Base-by-base conservation (phyloP, 2,329 filamentous ascomycete species). In the Cladobotryum mycophilum region DNA sequence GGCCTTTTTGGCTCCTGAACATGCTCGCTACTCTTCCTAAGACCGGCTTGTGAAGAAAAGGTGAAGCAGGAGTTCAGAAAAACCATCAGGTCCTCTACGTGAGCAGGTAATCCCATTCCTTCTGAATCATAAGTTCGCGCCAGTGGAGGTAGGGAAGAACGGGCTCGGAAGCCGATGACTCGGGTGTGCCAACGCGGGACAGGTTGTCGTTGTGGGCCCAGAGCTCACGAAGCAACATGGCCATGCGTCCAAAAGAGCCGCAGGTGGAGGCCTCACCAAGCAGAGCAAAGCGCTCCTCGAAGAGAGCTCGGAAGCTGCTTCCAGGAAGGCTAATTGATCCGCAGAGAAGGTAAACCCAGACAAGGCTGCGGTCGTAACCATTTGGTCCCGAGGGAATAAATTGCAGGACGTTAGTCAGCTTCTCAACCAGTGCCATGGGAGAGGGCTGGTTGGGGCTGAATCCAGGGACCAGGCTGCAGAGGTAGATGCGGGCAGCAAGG, bases 401-500 rank as follows among this genome's bases (percentile, higher is more conserved):
- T 50, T 87, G 81, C 56, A 97, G 84, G 35, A 86, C 81, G 51
- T 82, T 79, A 22, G 86, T 83, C 55, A 96, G 81, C 61, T 88
- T 88, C 53, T 86, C 80, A 40, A 96, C 82, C 20, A 97, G 78
- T 57, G 84, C 84, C 61, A 86, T 75, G 62, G 85, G 91, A 65
- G 85, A 89, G 8, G 76, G 74, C 61, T 93, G 85, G 51, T 76
- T 78, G 44, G 87, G 86, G 60, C 85, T 84, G 71, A 92, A 93
- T 51, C 90, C 90, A 1, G 92, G 92, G 0, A 97, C 88, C 35
- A 99, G 78, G 64, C 88, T 91, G 82, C 90, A 96, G n/a, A 97
- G 84, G 71, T 96, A 96, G 71, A 99, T 90, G 64, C 92, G 86
- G 3, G 92, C 91, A 2, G 92, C 92, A 48, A 95, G 76, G 61